Evolutionary conservation across 2,329 filamentous ascomycete genomes (phyloP).

Genomic region (Claviceps monticola): DNA sequence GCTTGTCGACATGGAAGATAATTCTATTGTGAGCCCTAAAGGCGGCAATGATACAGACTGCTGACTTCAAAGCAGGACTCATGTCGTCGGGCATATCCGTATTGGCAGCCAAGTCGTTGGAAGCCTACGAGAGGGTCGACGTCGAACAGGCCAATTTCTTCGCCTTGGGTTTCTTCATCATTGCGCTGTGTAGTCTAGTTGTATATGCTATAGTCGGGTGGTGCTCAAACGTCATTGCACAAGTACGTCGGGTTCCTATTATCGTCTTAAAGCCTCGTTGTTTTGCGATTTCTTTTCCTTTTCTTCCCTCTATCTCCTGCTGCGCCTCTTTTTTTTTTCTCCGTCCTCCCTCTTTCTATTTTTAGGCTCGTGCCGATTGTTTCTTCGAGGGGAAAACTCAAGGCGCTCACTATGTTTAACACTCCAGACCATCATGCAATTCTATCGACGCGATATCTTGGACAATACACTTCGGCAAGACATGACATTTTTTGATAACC

Average conservation of each 20-base stretch:
- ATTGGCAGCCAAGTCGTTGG: slow-evolving; percentile 26
- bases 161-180: slow-evolving; percentile 41
- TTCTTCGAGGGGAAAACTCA: not conserved
- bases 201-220: slow-evolving; percentile 27
- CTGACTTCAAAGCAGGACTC: slow-evolving; percentile 14
- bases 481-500: slow-evolving; percentile 31
- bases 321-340: not conserved
- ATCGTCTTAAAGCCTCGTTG: too few relatives aligned
- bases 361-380: too few relatives aligned
- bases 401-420: not conserved
- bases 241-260: slow-evolving; percentile 11
- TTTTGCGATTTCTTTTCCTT: too few relatives aligned
- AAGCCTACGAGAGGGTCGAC: slow-evolving; percentile 17
- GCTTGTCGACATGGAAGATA: not conserved
- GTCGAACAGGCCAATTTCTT: slow-evolving; percentile 32
- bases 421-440: slow-evolving; percentile 16
- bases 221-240: slow-evolving; percentile 22
- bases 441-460: slow-evolving; percentile 28
- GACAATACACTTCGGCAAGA: slow-evolving; percentile 40
- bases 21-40: too few relatives aligned
- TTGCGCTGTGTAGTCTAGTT: slow-evolving; percentile 32
- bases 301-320: too few relatives aligned
- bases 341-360: too few relatives aligned
- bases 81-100: slow-evolving; percentile 26
- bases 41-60: not conserved